These are phyloP conservation scores for Vaccinium corymbosum DNA, from an alignment of 148 eudicot species.

Conservation along the genomic window DNA sequence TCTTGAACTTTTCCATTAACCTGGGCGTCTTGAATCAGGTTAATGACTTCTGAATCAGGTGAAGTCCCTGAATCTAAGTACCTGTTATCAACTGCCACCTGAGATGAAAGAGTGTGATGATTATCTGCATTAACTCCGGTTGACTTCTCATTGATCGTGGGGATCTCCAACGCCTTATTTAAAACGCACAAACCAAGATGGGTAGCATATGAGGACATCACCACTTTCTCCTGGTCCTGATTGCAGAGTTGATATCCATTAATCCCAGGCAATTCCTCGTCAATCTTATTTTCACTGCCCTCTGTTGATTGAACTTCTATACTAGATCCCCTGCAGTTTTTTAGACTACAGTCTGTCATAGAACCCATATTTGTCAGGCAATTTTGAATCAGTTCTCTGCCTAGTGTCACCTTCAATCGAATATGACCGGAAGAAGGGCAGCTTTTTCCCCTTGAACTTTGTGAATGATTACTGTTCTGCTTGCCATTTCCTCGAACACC, in stretches of 20 bases:
- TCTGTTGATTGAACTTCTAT: constrained; percentile 10
- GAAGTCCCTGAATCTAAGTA: constrained; percentile 74
- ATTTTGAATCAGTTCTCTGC: constrained; percentile 33
- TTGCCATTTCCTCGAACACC: constrained; percentile 38
- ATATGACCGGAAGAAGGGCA: constrained; percentile 42
- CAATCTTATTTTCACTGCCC: constrained; percentile 10
- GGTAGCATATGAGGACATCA: constrained; percentile 15
- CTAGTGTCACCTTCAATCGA: constrained; percentile 67
- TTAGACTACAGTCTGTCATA: constrained; percentile 26
- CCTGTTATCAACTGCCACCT: constrained; percentile 36
- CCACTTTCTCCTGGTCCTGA: constrained; percentile 13
- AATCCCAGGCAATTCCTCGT: constrained; percentile 21
- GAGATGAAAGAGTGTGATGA: constrained; percentile 23
- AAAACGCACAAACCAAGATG: constrained; percentile 20
- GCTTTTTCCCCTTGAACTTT: constrained; percentile 28
- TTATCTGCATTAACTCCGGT: constrained; percentile 14
- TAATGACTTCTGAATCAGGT: constrained; percentile 96
- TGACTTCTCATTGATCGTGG: constrained; percentile 25
- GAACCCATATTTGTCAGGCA: constrained; percentile 19
- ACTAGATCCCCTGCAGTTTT: constrained; percentile 10
- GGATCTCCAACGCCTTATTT: constrained; percentile 26
- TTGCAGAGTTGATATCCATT: not conserved
- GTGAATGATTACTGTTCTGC: constrained; percentile 33
- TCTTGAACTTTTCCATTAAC: constrained; percentile 32
- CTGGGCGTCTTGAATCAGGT: constrained; percentile 49